Conservation (phyloP, 1,284 basidiomycete species). For the Malassezia equina region DNA sequence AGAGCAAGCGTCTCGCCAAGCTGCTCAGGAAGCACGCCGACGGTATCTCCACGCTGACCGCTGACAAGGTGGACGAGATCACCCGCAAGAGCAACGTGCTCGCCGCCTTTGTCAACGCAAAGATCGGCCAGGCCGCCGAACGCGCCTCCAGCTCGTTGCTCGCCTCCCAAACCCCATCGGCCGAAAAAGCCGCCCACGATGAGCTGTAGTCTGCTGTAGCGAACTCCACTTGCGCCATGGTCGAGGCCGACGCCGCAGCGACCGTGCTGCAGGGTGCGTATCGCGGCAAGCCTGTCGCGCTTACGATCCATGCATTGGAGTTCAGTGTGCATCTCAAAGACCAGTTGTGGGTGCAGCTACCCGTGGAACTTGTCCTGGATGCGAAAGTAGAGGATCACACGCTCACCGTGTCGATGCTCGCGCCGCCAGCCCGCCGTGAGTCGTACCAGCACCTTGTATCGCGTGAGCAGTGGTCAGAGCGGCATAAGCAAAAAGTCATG, state of each 20-base stretch:
- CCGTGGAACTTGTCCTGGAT: conserved; percentile 11
- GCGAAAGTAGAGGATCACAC: background rate
- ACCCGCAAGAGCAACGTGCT: conserved; percentile 84
- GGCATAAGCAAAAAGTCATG: conserved; percentile 19
- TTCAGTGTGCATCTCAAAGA: background rate
- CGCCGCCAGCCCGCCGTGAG: background rate
- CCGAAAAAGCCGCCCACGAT: conserved; percentile 1
- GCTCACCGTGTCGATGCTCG: background rate
- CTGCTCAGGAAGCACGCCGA: conserved; percentile 62
- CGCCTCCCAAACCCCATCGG: background rate
- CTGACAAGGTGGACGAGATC: conserved; percentile 80
- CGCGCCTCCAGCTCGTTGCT: background rate
- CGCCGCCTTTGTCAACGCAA: conserved; percentile 55
- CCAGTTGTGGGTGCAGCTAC: background rate
- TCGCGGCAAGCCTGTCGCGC: background rate
- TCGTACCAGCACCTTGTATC: background rate
- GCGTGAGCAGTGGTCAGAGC: background rate
- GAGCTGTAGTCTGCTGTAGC: conserved; percentile 3
- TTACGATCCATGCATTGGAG: background rate
- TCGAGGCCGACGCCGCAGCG: background rate
- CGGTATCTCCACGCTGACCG: conserved; percentile 53
- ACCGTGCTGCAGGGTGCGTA: background rate
- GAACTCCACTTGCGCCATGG: background rate
- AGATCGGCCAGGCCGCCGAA: conserved; percentile 27
- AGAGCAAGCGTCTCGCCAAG: conserved; percentile 59